Base-by-base conservation (phyloP, 768 basidiomycete genomes). In the Cyclocybe aegerita region DNA sequence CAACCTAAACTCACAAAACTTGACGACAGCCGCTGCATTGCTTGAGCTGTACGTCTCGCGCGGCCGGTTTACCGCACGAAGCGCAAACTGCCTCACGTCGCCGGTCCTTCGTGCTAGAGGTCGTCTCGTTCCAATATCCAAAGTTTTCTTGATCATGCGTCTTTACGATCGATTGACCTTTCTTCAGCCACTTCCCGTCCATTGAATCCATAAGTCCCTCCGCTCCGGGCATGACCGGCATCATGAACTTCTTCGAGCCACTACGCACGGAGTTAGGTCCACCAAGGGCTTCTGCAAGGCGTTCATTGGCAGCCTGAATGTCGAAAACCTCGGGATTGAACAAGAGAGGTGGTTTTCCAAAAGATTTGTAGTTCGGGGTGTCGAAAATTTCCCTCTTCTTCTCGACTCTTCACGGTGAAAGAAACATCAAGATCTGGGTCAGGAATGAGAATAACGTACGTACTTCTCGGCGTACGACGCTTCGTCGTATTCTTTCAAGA, bases 351-450 rank as follows among this genome's bases (percentile, higher is more conserved):
- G 65, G 51, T 45, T 65, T 62, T 39, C 61, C 53, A 42, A 61
- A 69, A 14, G 39, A 53, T n/a, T 55, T 58, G 52, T 69, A 69
- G 49, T 67, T 67, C 3, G 63, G 62, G 11, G 49, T 44, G 12
- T 60, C 49, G 33, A 70, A 54, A 14, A 70, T 61, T 50, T 67
- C 61, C 5, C 58, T 60, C 31, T 63, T 68, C 53, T 61, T 67
- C 32, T 60, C 49, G n/a, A 46, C 44, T 44, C n/a, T n/a, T n/a
- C n/a, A n/a, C n/a, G 59, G 63, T 12, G 4, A 12, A 39, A 17
- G n/a, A 36, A 35, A 12, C 1, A 9, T 16, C 29, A 31, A 31
- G n/a, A 37, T 8, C 11, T 33, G 15, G 7, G 15, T 37, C n/a
- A 8, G 15, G 4, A 12, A 29, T 7, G 16, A 48, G 5, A 29